Percentiles rank a stretch among this genome's conserved stretches.
phyloP scores from a whole-genome alignment of 2,329 filamentous ascomycete species.

The Xylariaceae sp. region DNA sequence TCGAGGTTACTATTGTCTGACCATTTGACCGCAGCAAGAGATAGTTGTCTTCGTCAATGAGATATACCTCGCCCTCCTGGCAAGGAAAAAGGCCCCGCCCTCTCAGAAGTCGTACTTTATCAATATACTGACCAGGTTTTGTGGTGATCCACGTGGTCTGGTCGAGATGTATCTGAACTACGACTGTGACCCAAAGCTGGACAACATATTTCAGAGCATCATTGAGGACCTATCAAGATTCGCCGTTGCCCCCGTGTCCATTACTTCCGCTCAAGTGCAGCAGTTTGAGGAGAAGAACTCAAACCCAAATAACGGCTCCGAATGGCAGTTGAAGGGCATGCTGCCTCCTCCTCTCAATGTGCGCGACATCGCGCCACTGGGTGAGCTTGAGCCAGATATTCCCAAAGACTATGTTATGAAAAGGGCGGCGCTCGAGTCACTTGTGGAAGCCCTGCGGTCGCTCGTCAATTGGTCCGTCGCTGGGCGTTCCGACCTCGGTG shows the following conservation, averaged over 20 bases:
- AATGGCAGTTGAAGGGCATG: conserved; percentile 83
- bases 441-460: conserved; percentile 83
- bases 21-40: conserved; percentile 59
- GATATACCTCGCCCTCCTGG: conserved; percentile 87
- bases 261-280: conserved; percentile 73
- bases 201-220: conserved; percentile 94
- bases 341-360: conserved; percentile 82
- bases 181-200: conserved; percentile 89
- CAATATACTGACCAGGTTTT: conserved; percentile 74
- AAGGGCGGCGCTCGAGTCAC: conserved; percentile 75
- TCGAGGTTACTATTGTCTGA: conserved; percentile 18
- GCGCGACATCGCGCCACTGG: conserved; percentile 57
- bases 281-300: conserved; percentile 73
- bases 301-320: conserved; percentile 51
- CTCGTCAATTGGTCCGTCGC: conserved; percentile 83
- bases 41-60: conserved; percentile 97
- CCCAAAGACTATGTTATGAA: conserved; percentile 90
- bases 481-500: conserved; percentile 53
- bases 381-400: conserved; percentile 60
- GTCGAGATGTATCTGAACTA: conserved; percentile 98
- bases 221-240: conserved; percentile 91
- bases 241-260: conserved; percentile 67
- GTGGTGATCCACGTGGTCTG: conserved; percentile 75
- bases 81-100: conserved; percentile 75
- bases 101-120: conserved; percentile 93